Evolutionary conservation across 768 basidiomycete species (phyloP).

Genomic region (Suillus americanus): DNA sequence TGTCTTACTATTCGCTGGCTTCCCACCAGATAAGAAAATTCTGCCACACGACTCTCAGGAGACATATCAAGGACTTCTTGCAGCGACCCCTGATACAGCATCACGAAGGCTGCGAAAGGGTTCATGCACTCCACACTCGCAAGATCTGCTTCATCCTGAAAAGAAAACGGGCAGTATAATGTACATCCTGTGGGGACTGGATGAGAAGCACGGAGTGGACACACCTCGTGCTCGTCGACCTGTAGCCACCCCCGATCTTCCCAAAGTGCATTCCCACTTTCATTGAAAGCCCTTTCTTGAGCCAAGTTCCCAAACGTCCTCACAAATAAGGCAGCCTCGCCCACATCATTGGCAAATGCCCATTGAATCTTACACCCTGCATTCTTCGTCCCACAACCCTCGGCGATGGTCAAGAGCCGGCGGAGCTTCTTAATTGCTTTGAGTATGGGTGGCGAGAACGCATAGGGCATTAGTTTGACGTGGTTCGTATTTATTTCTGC

Average conservation of each 20-base stretch:
- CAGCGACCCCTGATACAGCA: slow-evolving; percentile 54
- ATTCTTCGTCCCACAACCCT: slow-evolving; percentile 55
- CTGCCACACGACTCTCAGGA: slow-evolving; percentile 44
- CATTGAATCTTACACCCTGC: slow-evolving; percentile 43
- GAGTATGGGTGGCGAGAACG: slow-evolving; percentile 65
- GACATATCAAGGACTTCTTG: slow-evolving; percentile 55
- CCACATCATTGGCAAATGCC: slow-evolving; percentile 62
- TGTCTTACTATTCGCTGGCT: slow-evolving; percentile 50
- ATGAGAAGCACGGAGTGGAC: slow-evolving; percentile 7
- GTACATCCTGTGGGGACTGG: slow-evolving; percentile 13
- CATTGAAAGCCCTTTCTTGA: slow-evolving; percentile 41
- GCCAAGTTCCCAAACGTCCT: slow-evolving; percentile 61
- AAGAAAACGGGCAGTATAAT: background rate
- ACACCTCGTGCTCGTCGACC: slow-evolving; percentile 52
- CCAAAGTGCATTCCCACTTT: slow-evolving; percentile 47
- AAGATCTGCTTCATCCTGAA: slow-evolving; percentile 62
- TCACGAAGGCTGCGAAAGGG: slow-evolving; percentile 61
- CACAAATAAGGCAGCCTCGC: slow-evolving; percentile 55
- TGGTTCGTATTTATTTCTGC: slow-evolving; percentile 11
- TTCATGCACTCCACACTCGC: slow-evolving; percentile 64
- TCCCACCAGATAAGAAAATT: slow-evolving; percentile 50
- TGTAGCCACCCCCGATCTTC: slow-evolving; percentile 63
- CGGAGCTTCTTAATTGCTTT: slow-evolving; percentile 71
- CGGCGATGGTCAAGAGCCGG: slow-evolving; percentile 60
- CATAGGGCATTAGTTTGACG: slow-evolving; percentile 27